Base-by-base conservation (phyloP, 1,139 yeast genomes). In the Suhomyces terraborum region DNA sequence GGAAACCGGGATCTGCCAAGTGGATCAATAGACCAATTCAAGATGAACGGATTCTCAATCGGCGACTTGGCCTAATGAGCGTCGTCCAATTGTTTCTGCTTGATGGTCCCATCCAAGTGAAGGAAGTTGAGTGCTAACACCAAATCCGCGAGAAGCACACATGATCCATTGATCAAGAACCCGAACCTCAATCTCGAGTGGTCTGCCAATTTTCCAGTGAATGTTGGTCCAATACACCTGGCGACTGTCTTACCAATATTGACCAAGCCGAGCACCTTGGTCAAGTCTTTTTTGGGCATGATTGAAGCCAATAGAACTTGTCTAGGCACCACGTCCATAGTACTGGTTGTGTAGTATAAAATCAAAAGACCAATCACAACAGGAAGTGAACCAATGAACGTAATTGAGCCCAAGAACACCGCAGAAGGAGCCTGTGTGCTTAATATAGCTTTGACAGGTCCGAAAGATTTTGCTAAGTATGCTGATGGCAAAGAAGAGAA, bases 251-350 rank as follows among this genome's bases (percentile, higher is more conserved):
- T 88, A 19, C 86, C 89, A 27, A 88, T 82, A 55, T 88, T 88
- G 4, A 88, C 95, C 3, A 85, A 69, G 1, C 96, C 96, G 82
- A 89, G 77, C 2, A 85, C 93, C 52, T 75, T 77, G 4, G 95
- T 81, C 34, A 89, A 66, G 43, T 87, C 94, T 9, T 69, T 62
- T 8, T 76, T 72, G 12, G 75, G 74, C 40, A 89, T 80, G 14
- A 88, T 69, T 2, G 87, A 76, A 0, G 95, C 80, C 28, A 88
- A 63, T 32, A 89, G 67, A 4, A 88, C 79, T 60, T 88, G 96
- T 40, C 97, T 74, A 6, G 96, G 96, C 2, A 88, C 94, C 21
- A 88, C 96, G 58, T 89, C 97, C 93, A 88, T 88, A 0, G 89
- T 78, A 2, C 82, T 72, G 1, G 89, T 73, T 2, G 79, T 63